Percentiles rank a stretch among this genome's conserved stretches.
Evolutionary conservation across 2,329 filamentous ascomycete species (phyloP).

Genomic region (Madurella fahalii): DNA sequence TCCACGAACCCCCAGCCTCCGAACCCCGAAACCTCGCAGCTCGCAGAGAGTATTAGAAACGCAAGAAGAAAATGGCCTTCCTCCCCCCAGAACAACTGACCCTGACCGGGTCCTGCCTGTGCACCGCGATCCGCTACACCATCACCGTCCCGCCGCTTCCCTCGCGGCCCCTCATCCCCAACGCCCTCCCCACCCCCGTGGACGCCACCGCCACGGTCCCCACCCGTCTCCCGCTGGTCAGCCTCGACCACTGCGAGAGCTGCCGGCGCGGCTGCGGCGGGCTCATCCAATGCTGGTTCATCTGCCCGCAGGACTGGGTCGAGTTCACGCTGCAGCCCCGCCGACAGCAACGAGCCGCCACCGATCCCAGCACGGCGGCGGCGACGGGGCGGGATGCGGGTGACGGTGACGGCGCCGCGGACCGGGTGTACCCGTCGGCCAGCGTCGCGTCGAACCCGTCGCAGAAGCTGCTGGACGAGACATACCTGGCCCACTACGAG

Average conservation of each 20-base stretch:
- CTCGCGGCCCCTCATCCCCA: not conserved
- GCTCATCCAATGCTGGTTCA: not conserved
- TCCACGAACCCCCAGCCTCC: no score
- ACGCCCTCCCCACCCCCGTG: not conserved
- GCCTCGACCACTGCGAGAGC: not conserved
- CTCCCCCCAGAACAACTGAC: not conserved
- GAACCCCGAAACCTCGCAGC: not conserved
- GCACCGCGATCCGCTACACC: constrained; percentile 3
- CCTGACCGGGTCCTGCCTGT: constrained; percentile 5
- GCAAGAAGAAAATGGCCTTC: not conserved
- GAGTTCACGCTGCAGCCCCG: not conserved
- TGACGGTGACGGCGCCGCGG: no score
- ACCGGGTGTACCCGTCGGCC: not conserved
- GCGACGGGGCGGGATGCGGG: no score
- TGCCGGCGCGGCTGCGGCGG: not conserved
- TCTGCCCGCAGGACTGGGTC: constrained; percentile 3
- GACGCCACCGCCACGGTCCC: not conserved
- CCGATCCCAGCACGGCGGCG: no score
- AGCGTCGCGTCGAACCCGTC: not conserved
- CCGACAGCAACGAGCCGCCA: no score
- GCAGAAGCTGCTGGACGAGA: not conserved
- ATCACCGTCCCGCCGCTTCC: not conserved
- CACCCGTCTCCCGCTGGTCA: constrained; percentile 1
- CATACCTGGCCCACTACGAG: not conserved
- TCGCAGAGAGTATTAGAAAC: not conserved